Conservation (phyloP, 2,329 filamentous ascomycete genomes). For the Fusarium sulawesiense region DNA sequence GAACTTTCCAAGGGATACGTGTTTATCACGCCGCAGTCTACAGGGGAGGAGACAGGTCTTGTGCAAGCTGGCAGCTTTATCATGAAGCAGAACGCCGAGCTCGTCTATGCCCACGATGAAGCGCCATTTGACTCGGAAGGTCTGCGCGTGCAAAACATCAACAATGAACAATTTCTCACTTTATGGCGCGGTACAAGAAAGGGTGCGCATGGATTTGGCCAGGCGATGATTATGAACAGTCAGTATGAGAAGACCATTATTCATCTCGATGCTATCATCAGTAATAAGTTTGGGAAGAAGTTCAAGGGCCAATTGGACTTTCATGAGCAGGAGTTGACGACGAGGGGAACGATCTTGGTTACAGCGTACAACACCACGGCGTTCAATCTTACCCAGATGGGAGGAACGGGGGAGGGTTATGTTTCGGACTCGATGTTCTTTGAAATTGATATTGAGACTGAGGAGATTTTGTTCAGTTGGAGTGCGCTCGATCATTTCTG, state of each 20-base stretch:
- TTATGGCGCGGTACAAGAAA: constrained; percentile 45
- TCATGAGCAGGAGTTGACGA: constrained; percentile 41
- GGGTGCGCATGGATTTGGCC: constrained; percentile 49
- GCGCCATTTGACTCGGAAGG: constrained; percentile 33
- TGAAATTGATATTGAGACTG: constrained; percentile 56
- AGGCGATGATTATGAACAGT: constrained; percentile 48
- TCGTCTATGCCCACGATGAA: constrained; percentile 45
- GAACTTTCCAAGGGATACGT: constrained; percentile 43
- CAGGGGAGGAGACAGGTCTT: constrained; percentile 8
- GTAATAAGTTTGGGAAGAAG: neutral
- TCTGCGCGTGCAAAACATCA: constrained; percentile 45
- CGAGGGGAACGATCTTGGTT: constrained; percentile 40
- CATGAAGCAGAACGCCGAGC: constrained; percentile 46
- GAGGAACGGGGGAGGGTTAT: constrained; percentile 31
- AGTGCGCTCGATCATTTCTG: constrained; percentile 52
- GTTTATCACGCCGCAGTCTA: constrained; percentile 42
- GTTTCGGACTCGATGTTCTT: constrained; percentile 52
- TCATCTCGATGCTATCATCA: constrained; percentile 19
- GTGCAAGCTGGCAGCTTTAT: constrained; percentile 35
- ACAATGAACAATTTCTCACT: constrained; percentile 48
- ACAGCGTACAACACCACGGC: constrained; percentile 42
- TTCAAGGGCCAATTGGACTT: constrained; percentile 33
- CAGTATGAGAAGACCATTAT: constrained; percentile 41
- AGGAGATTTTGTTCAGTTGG: constrained; percentile 56
- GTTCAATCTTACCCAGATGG: constrained; percentile 30